A percentile compares a stretch with the other conserved stretches of the same genome.
These are phyloP conservation scores for Tagetes patula DNA, from an alignment of 129 eudicot genomes.

Conservation along the genomic window DNA sequence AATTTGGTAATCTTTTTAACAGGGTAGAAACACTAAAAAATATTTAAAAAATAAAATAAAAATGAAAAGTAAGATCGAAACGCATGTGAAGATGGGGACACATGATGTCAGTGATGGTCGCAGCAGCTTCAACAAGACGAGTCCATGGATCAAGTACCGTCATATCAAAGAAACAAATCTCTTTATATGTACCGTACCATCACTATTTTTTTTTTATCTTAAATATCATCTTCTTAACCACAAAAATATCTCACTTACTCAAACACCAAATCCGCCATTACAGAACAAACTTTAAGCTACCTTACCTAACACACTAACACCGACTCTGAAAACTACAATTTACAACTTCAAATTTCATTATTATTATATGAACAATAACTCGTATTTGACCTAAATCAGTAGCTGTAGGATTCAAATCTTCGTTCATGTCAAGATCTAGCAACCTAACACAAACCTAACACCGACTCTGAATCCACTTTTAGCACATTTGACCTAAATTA, in stretches of 20 bases:
- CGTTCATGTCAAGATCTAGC: no score
- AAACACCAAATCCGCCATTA: not conserved
- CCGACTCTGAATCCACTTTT: not conserved
- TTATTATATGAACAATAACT: no score
- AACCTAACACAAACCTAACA: not conserved
- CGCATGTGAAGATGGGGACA: conserved; percentile 37
- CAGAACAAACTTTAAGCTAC: not conserved
- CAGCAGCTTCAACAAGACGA: conserved; percentile 39
- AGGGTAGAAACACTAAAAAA: conserved; percentile 3
- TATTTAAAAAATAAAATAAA: not conserved
- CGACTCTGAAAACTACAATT: no score
- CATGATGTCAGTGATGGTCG: conserved; percentile 38
- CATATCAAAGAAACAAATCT: conserved; percentile 18
- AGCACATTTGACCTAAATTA: no score
- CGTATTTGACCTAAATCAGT: no score
- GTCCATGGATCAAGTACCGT: conserved; percentile 38
- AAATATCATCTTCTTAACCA: not conserved
- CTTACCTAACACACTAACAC: no score
- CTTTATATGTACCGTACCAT: not conserved
- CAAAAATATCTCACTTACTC: not conserved
- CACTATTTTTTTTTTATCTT: not conserved
- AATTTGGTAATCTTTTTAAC: conserved; percentile 18
- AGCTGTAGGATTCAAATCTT: no score
- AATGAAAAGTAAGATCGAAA: not conserved
- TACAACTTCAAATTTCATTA: no score